These are phyloP conservation scores for Tilletia walkeri DNA, from an alignment of 1,284 basidiomycete species.

Conservation along the genomic window DNA sequence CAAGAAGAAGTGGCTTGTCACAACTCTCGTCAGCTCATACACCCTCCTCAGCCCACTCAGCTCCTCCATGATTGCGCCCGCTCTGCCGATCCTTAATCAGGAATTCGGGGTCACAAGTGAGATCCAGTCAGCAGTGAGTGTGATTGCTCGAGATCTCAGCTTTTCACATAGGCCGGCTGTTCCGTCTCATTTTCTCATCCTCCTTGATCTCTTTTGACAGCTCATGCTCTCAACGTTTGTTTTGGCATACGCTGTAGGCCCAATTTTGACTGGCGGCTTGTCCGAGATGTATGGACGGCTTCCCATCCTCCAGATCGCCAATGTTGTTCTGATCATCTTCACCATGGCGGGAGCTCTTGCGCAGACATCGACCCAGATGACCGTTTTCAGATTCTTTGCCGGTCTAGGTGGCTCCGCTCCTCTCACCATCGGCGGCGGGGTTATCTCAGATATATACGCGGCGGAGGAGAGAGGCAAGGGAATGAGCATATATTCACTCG, in stretches of 20 bases:
- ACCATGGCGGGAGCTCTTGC: conserved; percentile 25
- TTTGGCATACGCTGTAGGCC: conserved; percentile 43
- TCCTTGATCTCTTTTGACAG: neutral
- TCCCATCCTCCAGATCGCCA: conserved; percentile 39
- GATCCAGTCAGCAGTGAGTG: neutral
- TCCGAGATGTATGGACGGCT: conserved; percentile 62
- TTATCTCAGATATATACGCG: conserved; percentile 70
- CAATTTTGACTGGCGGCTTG: conserved; percentile 57
- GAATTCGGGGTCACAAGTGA: conserved; percentile 35
- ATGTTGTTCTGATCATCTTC: conserved; percentile 41
- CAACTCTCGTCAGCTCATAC: conserved; percentile 49
- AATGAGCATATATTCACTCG: conserved; percentile 62
- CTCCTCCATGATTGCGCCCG: conserved; percentile 50
- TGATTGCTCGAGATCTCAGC: neutral
- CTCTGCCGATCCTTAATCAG: conserved; percentile 31
- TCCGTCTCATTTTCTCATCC: neutral
- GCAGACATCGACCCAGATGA: conserved; percentile 21
- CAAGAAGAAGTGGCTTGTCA: conserved; percentile 66
- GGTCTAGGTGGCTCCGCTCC: conserved; percentile 54
- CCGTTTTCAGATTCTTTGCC: conserved; percentile 39
- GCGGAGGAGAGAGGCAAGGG: conserved; percentile 59
- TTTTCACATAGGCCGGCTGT: neutral
- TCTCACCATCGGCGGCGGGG: conserved; percentile 61
- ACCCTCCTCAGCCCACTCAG: conserved; percentile 46
- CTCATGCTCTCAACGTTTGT: conserved; percentile 47